Conservation (phyloP, 2,329 filamentous ascomycete species). For the Beauveria caledonica region DNA sequence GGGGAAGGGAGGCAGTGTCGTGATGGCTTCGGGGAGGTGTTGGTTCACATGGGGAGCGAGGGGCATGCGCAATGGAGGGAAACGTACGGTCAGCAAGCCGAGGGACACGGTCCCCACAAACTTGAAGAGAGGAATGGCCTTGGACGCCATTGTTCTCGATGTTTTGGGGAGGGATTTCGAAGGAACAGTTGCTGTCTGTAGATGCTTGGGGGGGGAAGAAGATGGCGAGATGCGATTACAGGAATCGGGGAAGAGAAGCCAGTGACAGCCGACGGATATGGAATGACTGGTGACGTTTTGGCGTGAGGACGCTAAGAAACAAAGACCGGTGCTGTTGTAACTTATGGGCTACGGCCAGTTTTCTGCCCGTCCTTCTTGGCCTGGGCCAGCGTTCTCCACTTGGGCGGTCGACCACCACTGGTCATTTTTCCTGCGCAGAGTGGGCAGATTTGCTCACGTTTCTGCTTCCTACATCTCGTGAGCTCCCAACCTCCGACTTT, state of each 20-base stretch:
- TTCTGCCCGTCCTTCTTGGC: neutral
- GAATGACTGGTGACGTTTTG: slow-evolving; percentile 2
- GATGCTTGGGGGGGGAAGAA: neutral
- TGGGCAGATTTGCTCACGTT: neutral
- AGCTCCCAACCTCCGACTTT: neutral
- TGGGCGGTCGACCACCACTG: neutral
- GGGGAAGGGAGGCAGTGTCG: slow-evolving; percentile 1
- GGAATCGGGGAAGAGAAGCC: neutral
- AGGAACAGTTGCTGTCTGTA: neutral
- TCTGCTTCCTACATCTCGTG: neutral
- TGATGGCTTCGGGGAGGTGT: neutral
- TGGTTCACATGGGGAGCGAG: neutral
- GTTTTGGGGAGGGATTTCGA: neutral
- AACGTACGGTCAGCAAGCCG: slow-evolving; percentile 75
- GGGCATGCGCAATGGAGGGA: neutral
- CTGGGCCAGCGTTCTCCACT: neutral
- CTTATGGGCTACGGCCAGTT: neutral
- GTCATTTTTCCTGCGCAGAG: neutral
- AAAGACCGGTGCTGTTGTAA: neutral
- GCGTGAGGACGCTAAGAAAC: neutral
- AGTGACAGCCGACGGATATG: slow-evolving; percentile 2
- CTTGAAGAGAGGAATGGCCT: slow-evolving; percentile 71
- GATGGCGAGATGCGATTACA: neutral
- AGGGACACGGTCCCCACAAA: slow-evolving; percentile 88
- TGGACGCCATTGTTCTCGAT: slow-evolving; percentile 48